A percentile compares a stretch with the other conserved stretches of the same genome.
Conservation (phyloP, 371 early-diverging fungal genomes). For the Mortierella sp. region DNA sequence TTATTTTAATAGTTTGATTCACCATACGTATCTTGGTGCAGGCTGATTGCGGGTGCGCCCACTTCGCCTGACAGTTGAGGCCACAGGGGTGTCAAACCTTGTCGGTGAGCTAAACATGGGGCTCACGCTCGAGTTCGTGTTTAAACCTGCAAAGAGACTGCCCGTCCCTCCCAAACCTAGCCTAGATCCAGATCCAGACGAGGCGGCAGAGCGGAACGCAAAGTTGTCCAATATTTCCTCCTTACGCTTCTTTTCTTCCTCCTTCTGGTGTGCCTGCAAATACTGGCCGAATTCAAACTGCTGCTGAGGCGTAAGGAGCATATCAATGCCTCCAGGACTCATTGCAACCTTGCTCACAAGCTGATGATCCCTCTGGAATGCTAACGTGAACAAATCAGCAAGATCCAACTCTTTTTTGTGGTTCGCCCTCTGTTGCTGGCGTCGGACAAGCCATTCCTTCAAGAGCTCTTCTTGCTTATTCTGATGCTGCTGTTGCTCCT, state of each 20-base stretch:
- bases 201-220: neutral
- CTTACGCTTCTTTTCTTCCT: constrained; percentile 29
- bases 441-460: constrained; percentile 38
- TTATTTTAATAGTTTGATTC: no score
- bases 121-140: neutral
- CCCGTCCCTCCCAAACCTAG: no score
- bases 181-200: neutral
- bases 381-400: constrained; percentile 48
- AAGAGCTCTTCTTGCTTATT: constrained; percentile 29
- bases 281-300: constrained; percentile 51
- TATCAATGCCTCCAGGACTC: constrained; percentile 44
- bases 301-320: constrained; percentile 47
- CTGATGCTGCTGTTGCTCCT: constrained; percentile 27
- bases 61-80: constrained; percentile 11
- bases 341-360: constrained; percentile 33
- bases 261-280: constrained; percentile 24
- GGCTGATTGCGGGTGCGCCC: neutral
- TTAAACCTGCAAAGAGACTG: neutral
- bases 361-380: constrained; percentile 41
- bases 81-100: constrained; percentile 8
- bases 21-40: neutral
- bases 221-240: constrained; percentile 16
- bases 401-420: constrained; percentile 33
- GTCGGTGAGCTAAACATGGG: neutral
- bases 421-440: constrained; percentile 39